Evolutionary conservation across 1,284 basidiomycete genomes (phyloP).

Genomic region (Meira miltonrushii): DNA sequence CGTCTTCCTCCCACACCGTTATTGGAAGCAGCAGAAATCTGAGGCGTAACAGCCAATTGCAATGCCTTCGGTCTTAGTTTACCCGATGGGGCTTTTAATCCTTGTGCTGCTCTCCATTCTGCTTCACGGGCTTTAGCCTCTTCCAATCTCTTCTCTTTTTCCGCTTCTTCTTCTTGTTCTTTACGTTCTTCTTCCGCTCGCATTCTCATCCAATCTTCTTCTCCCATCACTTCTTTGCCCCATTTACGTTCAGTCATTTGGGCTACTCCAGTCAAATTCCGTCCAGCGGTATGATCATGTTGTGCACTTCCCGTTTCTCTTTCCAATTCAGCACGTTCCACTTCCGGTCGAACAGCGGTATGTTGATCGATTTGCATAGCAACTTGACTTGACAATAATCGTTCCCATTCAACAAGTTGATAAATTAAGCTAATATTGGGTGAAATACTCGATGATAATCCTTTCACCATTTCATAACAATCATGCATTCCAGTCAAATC

Average conservation of each 20-base stretch:
- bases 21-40: not conserved
- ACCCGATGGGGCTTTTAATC: not conserved
- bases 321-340: constrained; percentile 13
- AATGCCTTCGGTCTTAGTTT: not conserved
- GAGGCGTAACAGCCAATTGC: not conserved
- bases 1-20: constrained; percentile 7
- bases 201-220: constrained; percentile 47
- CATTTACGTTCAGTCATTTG: constrained; percentile 17
- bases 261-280: not conserved
- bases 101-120: not conserved
- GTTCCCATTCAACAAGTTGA: constrained; percentile 89
- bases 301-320: not conserved
- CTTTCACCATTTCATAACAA: constrained; percentile 73
- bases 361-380: not conserved
- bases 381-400: constrained; percentile 58
- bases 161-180: constrained; percentile 30
- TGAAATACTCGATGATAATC: constrained; percentile 28
- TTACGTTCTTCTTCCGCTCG: constrained; percentile 39
- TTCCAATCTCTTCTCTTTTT: constrained; percentile 24
- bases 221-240: constrained; percentile 40
- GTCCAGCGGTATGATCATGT: too few species aligned
- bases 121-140: constrained; percentile 12
- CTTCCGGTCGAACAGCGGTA: constrained; percentile 22
- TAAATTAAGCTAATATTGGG: constrained; percentile 94
- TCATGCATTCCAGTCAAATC: constrained; percentile 71